Base-by-base conservation (phyloP, 2,329 filamentous ascomycete species). In the Colletotrichum navitas region DNA sequence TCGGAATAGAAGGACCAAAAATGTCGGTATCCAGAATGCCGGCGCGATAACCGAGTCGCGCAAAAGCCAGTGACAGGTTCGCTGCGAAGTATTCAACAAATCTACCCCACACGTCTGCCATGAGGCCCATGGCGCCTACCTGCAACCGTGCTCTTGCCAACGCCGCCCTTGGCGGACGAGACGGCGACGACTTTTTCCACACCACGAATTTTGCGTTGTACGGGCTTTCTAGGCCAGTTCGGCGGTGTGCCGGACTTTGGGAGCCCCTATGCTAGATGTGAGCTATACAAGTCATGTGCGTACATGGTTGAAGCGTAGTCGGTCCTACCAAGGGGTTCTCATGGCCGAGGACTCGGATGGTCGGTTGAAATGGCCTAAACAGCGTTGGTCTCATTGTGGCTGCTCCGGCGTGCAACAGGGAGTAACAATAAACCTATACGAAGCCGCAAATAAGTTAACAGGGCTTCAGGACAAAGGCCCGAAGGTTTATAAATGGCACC, bases 21-120 rank as follows among this genome's bases (percentile, higher is more conserved):
- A 99, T 97, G 80, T 99, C 96, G 0, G 95, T 94, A 79, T 99
- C 96, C 24, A 99, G 86, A 72, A 99, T 95, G 3, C 96, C 96
- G 3, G 93, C 90, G 66, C 93, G 90, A 74, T 95, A 89, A 21
- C 95, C 95, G 68, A 90, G 89, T 52, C 93, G 90, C 2, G 95
- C 94, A 79, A 97, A 94, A 6, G 95, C 90, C 0, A 99, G 86
- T 0, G 96, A 93, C 32, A 99, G 86, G 77, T 99, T 99, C 58
- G 89, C 90, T 72, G 34, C 24, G 5, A 49, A 18, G 4, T 14
- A 5, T 11, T 52, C 5, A 66, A 43, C n/a, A 41, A 87, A 43
- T 5, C 7, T 1, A 16, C 11, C 47, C 10, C 32, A 21, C 7
- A 41, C 14, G 14, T 18, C 34, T 18, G 26, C 24, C 73, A 56